Conservation (phyloP, 2,329 filamentous ascomycete genomes). For the Knufia fluminis region DNA sequence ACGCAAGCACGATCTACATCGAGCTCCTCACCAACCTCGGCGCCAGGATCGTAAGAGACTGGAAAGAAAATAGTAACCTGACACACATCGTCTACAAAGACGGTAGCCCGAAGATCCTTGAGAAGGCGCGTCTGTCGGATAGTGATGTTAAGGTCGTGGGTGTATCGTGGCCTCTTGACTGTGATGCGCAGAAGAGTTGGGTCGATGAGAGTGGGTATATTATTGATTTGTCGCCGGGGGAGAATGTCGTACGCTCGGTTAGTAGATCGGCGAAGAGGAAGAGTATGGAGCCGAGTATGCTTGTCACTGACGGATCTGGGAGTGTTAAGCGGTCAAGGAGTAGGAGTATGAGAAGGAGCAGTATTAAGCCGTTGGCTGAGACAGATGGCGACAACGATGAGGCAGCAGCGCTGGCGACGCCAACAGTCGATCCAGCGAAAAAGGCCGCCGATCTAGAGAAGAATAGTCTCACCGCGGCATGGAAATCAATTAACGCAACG, state of each 20-base stretch:
- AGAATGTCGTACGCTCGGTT: slow-evolving; percentile 50
- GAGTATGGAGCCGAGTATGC: slow-evolving; percentile 67
- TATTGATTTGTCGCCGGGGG: slow-evolving; percentile 32
- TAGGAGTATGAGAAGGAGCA: slow-evolving; percentile 9
- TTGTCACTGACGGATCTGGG: slow-evolving; percentile 57
- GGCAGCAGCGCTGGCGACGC: not conserved
- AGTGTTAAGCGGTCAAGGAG: slow-evolving; percentile 27
- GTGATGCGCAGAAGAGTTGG: slow-evolving; percentile 68
- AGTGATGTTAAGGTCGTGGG: slow-evolving; percentile 74
- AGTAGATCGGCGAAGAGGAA: slow-evolving; percentile 64
- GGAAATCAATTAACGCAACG: slow-evolving; percentile 10
- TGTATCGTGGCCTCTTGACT: slow-evolving; percentile 80
- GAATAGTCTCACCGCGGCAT: slow-evolving; percentile 4
- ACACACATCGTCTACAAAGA: slow-evolving; percentile 90
- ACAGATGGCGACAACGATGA: not conserved
- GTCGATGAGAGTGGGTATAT: slow-evolving; percentile 62
- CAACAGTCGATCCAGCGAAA: not conserved
- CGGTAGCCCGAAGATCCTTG: slow-evolving; percentile 67
- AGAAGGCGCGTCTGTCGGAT: slow-evolving; percentile 58
- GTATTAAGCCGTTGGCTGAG: slow-evolving; percentile 5
- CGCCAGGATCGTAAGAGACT: slow-evolving; percentile 65
- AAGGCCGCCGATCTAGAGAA: slow-evolving; percentile 3
- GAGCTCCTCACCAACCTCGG: slow-evolving; percentile 74
- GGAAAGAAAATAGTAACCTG: slow-evolving; percentile 74
- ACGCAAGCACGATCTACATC: slow-evolving; percentile 72